Evolutionary conservation across 2,329 filamentous ascomycete species (phyloP), one percentile per base, ranked within the genome.

Genomic region (Rhynchosporium secalis): DNA sequence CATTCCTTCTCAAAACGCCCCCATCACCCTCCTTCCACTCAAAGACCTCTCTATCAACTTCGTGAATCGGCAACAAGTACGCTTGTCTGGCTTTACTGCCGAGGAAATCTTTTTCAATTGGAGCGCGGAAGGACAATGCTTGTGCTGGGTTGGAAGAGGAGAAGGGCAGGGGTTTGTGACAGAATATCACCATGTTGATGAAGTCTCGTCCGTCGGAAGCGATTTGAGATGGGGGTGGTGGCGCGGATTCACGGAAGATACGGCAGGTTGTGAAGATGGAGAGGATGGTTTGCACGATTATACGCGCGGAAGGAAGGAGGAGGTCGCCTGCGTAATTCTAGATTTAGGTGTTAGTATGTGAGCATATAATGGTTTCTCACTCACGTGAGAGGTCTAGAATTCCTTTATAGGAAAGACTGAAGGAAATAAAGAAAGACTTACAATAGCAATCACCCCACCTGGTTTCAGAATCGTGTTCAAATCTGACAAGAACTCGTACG

Each of bases 181-280:
- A 99, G 79, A 97, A 97, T 64, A 98, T 86, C 52, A 98, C 90
- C 84, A 98, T 92, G 79, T 99, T 99, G 73, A 92, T 91, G 75
- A 98, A 97, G 72, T 96, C 91, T 33, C 78, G 77, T 2, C 79
- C 80, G 20, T 79, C 75, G 47, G 78, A 73, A 41, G 80, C 78
- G 28, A 84, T 75, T 7, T 78, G 76, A 29, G 78, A 76, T 1
- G 77, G 76, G 4, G 84, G 78, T 2, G 80, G 76, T 0, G 80
- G 77, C 3, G 85, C 81, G 31, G 83, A 81, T 76, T 99, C 95
- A 65, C 95, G 88, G 83, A 92, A 99, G 70, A 96, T 86, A 64
- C 92, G 90, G 77, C 95, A 99, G 3, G 86, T 85, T n/a, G 91
- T 89, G 76, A 98, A 99, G 62, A 95, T 86, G 33, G 84, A 76